A percentile compares a stretch with the other conserved stretches of the same genome.
Conservation (phyloP, 2,329 filamentous ascomycete species). For the Paradendryphiella salina region DNA sequence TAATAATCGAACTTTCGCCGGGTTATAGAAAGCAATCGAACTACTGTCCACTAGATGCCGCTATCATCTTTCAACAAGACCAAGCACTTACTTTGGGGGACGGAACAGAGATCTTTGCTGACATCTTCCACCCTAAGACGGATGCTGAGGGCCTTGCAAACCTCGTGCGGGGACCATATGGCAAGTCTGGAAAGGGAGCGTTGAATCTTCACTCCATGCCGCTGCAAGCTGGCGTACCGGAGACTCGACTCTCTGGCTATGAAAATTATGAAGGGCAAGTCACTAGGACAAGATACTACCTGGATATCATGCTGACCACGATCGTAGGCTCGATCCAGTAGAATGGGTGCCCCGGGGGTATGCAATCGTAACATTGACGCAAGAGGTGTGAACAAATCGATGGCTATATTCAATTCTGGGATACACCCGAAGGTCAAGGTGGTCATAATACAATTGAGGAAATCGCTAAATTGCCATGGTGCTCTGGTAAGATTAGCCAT, state of each 20-base stretch:
- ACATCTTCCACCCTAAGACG: slow-evolving; percentile 20
- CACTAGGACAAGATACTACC: no score
- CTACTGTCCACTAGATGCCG: no score
- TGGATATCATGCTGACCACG: neutral
- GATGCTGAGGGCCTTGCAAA: slow-evolving; percentile 47
- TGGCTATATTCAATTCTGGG: slow-evolving; percentile 20
- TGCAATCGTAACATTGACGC: slow-evolving; percentile 38
- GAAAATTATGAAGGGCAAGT: slow-evolving; percentile 47
- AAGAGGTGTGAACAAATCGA: slow-evolving; percentile 36
- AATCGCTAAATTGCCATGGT: no score
- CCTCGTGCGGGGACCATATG: slow-evolving; percentile 50
- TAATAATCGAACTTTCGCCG: no score
- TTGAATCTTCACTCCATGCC: slow-evolving; percentile 1
- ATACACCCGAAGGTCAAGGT: slow-evolving; percentile 45
- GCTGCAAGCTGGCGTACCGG: neutral
- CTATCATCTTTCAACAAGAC: neutral
- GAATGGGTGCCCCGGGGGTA: slow-evolving; percentile 39
- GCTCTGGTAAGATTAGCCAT: slow-evolving; percentile 18
- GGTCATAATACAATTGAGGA: slow-evolving; percentile 49
- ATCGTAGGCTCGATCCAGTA: slow-evolving; percentile 40
- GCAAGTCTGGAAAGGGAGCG: slow-evolving; percentile 40
- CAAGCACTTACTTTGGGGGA: slow-evolving; percentile 3
- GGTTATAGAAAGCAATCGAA: no score
- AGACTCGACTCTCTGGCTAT: slow-evolving; percentile 11
- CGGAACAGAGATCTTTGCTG: slow-evolving; percentile 3